phyloP scores from a whole-genome alignment of 1,284 basidiomycete genomes.

The Tylopilus sp. region DNA sequence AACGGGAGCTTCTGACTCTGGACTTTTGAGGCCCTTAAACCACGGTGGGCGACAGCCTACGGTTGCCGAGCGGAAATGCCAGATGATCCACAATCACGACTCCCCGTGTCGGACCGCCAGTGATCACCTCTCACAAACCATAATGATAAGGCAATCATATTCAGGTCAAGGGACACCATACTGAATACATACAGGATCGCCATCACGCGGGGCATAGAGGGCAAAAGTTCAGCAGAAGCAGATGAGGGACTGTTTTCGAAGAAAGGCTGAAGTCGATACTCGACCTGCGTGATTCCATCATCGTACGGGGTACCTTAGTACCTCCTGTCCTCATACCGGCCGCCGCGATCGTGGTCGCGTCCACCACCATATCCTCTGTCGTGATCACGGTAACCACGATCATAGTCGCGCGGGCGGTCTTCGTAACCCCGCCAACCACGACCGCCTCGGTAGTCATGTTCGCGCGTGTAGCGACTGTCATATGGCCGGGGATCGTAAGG shows the following conservation, averaged over 20 bases:
- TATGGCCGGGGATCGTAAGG: slow-evolving; percentile 80
- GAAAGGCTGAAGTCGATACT: slow-evolving; percentile 1
- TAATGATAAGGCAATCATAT: slow-evolving; percentile 16
- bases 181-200: slow-evolving; percentile 25
- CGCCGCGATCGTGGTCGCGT: slow-evolving; percentile 36
- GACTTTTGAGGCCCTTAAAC: no score
- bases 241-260: slow-evolving; percentile 4
- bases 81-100: no score
- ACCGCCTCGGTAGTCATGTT: slow-evolving; percentile 49
- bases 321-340: slow-evolving; percentile 42
- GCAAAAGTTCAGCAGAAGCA: background rate
- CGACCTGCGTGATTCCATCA: background rate
- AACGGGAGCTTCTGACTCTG: no score
- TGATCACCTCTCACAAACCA: background rate
- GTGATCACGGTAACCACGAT: slow-evolving; percentile 40
- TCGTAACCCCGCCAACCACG: slow-evolving; percentile 36
- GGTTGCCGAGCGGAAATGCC: no score
- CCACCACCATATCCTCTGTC: slow-evolving; percentile 22
- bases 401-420: slow-evolving; percentile 37
- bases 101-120: background rate
- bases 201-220: slow-evolving; percentile 2
- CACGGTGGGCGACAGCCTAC: no score
- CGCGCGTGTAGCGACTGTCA: slow-evolving; percentile 71
- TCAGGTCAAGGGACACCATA: slow-evolving; percentile 15
- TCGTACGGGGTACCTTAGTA: slow-evolving; percentile 17